Evolutionary conservation across 108 stramenopile species (phyloP), one percentile per base, ranked within the genome.

Genomic region (Nitzschia sp.): DNA sequence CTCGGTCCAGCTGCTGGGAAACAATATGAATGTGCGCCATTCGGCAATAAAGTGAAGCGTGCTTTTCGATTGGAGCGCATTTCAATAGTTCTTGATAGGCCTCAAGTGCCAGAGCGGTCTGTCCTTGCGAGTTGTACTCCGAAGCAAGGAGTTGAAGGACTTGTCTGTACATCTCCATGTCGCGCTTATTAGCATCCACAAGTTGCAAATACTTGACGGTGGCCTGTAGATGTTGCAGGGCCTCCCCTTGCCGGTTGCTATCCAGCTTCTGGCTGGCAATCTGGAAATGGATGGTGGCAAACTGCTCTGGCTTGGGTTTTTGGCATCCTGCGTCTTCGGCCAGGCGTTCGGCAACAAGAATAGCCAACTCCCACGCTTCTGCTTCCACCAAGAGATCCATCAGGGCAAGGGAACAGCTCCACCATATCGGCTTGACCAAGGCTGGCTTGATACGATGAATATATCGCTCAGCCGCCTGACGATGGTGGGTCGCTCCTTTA

Each of bases 211-310:
- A 46, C 15, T 60, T 51, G 21, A 69, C 54, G 1, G 75, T 64
- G 1, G 53, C 54, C 55, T 76, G 75, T 23, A 69, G 68, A 56
- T 76, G 75, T 38, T 63, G 68, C 9, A 76, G 31, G 17, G 75
- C 68, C 33, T 76, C 75, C 3, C 62, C 75, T 28, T 76, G 66
- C 28, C 51, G 32, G 3, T 64, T 46, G 11, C 46, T 54, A 31
- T 68, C 55, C 42, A 69, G 28, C 28, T 69, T 76, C 27, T 68
- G 62, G 19, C 49, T 45, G 11, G 68, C 67, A 27, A 76, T 45
- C 13, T 69, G 53, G 53, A 68, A 76, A 35, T 76, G 75, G n/a
- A 76, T 55, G 26, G 62, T 64, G 24, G 75, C 75, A 31, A 76
- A 53, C 36, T 60, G 54, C 28, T 54, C 49, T 11, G 59, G 57